Evolutionary conservation across 805 yeast genomes (phyloP), one percentile per base, ranked within the genome.

Genomic region (Teunomyces cretensis): DNA sequence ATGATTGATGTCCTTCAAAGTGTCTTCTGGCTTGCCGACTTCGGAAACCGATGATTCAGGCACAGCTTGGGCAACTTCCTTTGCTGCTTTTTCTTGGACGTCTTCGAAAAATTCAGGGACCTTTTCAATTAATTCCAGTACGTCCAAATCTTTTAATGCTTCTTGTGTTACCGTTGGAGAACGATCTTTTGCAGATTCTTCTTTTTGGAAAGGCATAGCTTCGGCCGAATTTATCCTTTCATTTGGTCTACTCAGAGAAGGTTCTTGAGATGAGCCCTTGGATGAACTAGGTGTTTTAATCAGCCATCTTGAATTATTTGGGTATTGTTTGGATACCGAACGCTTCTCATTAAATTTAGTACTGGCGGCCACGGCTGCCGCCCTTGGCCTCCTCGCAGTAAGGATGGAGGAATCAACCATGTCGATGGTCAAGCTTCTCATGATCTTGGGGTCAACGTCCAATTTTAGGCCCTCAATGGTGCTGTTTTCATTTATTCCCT

Each of bases 401-500:
- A 27, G 14, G 17, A 30, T 33, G 51, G 48, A 26, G 44, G 54
- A 46, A 40, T 55, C 57, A 4, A 56, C 60, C 65, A 61, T 61
- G 38, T 54, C 57, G 14, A 61, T 61, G 19, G 45, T 51, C 12
- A 60, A 47, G 26, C 47, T 51, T 44, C 48, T 55, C 40, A 56
- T 37, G 9, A 41, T 27, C 30, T 30, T 14, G 27, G 45, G 30
- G 38, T 53, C 57, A 14, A 61, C 58, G 15, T 46, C 51, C 12
- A 57, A 47, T 31, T 50, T 56, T 41, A 55, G 28, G 9, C 32
- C 17, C 30, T 35, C 19, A 9, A 16, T 13, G n/a, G 33, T 13
- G 33, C 41, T n/a, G 26, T 41, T 37, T 9, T 42, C 41, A 17
- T 33, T 41, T 41, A 58, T 53, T 8, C 60, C 58, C 16, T 56